Percentiles rank a stretch among this genome's conserved stretches.
Evolutionary conservation across 345 rosid genomes (phyloP).

Genomic region (Noccaea caerulescens): DNA sequence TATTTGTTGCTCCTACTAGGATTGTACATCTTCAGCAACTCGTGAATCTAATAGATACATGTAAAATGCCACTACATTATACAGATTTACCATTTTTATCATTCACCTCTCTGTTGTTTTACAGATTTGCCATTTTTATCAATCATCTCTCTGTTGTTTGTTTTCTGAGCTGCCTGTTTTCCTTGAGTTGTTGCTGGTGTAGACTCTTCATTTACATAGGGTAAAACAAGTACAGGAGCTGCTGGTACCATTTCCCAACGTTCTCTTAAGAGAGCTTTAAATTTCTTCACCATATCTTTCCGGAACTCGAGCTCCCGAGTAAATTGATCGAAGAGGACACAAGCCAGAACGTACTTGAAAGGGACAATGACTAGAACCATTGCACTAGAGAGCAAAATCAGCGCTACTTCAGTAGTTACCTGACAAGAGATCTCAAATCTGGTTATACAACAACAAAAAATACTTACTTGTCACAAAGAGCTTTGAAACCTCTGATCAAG

Average conservation of each 20-base stretch:
- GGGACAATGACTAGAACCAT: slow-evolving; percentile 66
- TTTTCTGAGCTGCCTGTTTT: slow-evolving; percentile 44
- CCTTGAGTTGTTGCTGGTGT: slow-evolving; percentile 45
- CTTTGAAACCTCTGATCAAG: slow-evolving; percentile 6
- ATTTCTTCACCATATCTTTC: slow-evolving; percentile 70
- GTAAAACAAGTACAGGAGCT: slow-evolving; percentile 78
- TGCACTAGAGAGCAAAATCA: slow-evolving; percentile 65
- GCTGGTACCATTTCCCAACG: slow-evolving; percentile 93
- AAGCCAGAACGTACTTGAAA: slow-evolving; percentile 78
- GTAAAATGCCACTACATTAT: slow-evolving; percentile 14
- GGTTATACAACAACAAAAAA: slow-evolving; percentile 17
- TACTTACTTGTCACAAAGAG: neutral
- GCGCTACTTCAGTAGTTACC: slow-evolving; percentile 84
- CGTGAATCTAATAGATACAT: slow-evolving; percentile 26
- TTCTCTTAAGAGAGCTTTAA: slow-evolving; percentile 63
- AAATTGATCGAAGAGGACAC: slow-evolving; percentile 71
- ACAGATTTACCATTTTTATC: slow-evolving; percentile 32
- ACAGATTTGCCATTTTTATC: slow-evolving; percentile 32
- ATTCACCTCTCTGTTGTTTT: slow-evolving; percentile 38
- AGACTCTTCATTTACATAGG: slow-evolving; percentile 56
- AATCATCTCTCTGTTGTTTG: slow-evolving; percentile 43
- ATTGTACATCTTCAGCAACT: slow-evolving; percentile 14
- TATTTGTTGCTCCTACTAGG: slow-evolving; percentile 29
- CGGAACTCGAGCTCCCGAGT: slow-evolving; percentile 89
- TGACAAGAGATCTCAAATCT: slow-evolving; percentile 39